phyloP scores from a whole-genome alignment of 169 alveolate species.

The Cyclospora cayetanensis region DNA sequence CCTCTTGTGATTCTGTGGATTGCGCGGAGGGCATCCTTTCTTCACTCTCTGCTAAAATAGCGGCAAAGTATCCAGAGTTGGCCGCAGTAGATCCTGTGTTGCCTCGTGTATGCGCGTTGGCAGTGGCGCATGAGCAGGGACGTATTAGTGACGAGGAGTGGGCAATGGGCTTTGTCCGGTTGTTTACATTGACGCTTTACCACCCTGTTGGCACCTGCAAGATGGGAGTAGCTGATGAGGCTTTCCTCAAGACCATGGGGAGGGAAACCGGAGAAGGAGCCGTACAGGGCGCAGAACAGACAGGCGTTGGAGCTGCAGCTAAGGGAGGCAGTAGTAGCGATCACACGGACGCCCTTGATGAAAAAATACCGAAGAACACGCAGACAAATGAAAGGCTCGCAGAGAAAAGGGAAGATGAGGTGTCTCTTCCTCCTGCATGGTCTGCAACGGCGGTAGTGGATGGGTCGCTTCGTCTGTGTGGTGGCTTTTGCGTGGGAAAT shows the following conservation, averaged over 20 bases:
- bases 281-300: not conserved
- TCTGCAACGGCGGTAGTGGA: constrained; percentile 36
- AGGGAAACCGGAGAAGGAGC: not conserved
- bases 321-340: not conserved
- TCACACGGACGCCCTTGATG: not conserved
- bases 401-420: not conserved
- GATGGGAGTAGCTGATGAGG: constrained; percentile 9
- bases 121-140: not conserved
- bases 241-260: not conserved
- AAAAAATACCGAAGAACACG: too few species aligned
- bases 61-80: not conserved
- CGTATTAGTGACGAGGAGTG: not conserved
- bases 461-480: constrained; percentile 45
- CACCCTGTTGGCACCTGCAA: constrained; percentile 67
- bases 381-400: not conserved
- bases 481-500: constrained; percentile 29
- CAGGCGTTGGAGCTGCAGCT: not conserved
- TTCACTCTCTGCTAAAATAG: not conserved
- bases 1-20: too few species aligned
- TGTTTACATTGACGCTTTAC: constrained; percentile 48
- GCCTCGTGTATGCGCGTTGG: not conserved
- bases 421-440: not conserved
- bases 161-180: not conserved
- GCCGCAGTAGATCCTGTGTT: not conserved
- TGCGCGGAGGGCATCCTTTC: not conserved